A percentile compares a stretch with the other conserved stretches of the same genome.
Conservation (phyloP, 2,329 filamentous ascomycete genomes). For the Aureobasidium lini region DNA sequence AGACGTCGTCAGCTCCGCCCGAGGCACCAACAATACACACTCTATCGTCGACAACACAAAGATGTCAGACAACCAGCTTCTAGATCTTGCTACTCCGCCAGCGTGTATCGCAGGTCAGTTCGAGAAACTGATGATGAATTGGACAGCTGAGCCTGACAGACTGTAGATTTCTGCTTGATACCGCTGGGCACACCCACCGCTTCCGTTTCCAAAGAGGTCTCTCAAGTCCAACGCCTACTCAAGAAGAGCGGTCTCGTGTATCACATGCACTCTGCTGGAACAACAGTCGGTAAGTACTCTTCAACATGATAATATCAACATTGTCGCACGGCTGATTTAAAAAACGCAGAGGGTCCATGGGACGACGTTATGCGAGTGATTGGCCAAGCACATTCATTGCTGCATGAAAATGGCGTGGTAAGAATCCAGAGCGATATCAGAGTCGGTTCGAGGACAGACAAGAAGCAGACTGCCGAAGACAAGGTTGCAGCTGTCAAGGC, state of each 20-base stretch:
- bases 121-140: too few relatives aligned
- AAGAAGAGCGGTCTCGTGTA: conserved; percentile 73
- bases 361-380: conserved; percentile 77
- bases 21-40: too few relatives aligned
- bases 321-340: not conserved
- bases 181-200: conserved; percentile 56
- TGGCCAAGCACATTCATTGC: conserved; percentile 73
- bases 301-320: not conserved
- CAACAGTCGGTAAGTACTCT: conserved; percentile 67
- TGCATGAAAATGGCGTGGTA: conserved; percentile 69
- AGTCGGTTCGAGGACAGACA: conserved; percentile 78
- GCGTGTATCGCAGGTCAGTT: conserved; percentile 57
- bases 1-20: too few relatives aligned
- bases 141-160: not conserved
- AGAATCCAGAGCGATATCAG: conserved; percentile 86
- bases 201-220: conserved; percentile 60
- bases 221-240: conserved; percentile 78
- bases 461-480: conserved; percentile 71
- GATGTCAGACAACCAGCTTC: conserved; percentile 1
- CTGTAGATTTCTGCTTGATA: conserved; percentile 75
- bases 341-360: conserved; percentile 74
- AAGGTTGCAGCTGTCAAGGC: conserved; percentile 61
- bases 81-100: conserved; percentile 52
- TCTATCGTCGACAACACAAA: not conserved
- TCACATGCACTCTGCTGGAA: conserved; percentile 88